Percentiles rank a stretch among this genome's conserved stretches.
These are phyloP conservation scores for Salisapilia sapeloensis DNA, from an alignment of 352 stramenopile species.

Conservation along the genomic window DNA sequence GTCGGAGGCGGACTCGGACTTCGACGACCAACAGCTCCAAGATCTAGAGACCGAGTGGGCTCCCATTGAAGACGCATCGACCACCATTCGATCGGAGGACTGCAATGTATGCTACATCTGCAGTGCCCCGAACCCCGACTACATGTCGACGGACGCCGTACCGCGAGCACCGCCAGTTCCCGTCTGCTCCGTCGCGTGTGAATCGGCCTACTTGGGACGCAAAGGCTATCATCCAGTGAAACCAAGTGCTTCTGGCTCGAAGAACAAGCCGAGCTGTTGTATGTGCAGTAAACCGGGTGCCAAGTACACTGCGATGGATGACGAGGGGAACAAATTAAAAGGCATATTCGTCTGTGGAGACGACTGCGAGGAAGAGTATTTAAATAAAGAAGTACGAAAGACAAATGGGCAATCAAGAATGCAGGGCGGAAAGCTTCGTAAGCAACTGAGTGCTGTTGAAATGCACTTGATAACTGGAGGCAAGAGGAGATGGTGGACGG, in stretches of 20 bases:
- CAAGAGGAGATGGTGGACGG: conserved; percentile 80
- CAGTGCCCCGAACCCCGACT: conserved; percentile 31
- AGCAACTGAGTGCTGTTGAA: too few species aligned
- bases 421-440: too few species aligned
- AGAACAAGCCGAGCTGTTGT: too few species aligned
- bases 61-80: not conserved
- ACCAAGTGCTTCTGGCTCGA: conserved; percentile 2
- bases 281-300: too few species aligned
- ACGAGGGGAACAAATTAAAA: too few species aligned
- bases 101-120: conserved; percentile 34
- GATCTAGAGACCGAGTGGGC: too few species aligned
- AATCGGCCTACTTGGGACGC: conserved; percentile 28
- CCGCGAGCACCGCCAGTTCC: conserved; percentile 28
- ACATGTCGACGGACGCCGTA: conserved; percentile 36
- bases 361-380: conserved; percentile 5
- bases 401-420: too few species aligned
- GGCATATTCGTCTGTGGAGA: too few species aligned
- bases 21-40: too few species aligned
- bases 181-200: conserved; percentile 54
- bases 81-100: not conserved
- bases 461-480: too few species aligned
- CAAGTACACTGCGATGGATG: too few species aligned
- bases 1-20: too few species aligned
- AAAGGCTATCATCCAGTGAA: conserved; percentile 24
- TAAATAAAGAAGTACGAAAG: conserved; percentile 2